Conservation (phyloP, 305 asterid genomes). For the Solanum aculeatissimum region DNA sequence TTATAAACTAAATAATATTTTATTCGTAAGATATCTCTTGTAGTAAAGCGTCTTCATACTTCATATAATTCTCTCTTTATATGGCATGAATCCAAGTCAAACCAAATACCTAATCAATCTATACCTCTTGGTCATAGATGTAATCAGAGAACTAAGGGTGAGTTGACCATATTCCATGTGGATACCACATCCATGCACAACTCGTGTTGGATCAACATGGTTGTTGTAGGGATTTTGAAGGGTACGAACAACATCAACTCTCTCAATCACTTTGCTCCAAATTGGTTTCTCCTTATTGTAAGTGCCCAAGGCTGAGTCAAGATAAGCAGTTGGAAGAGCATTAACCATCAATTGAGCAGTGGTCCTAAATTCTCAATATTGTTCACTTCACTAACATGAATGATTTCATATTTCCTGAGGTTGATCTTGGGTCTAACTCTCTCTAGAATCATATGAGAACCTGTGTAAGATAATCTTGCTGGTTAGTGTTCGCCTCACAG, state of each 20-base stretch:
- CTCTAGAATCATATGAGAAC: neutral
- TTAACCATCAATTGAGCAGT: neutral
- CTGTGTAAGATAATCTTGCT: neutral
- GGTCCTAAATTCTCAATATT: neutral
- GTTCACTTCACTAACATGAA: neutral
- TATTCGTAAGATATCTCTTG: neutral
- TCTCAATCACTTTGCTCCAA: neutral
- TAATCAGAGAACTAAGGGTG: neutral
- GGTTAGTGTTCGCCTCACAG: neutral
- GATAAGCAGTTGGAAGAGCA: neutral
- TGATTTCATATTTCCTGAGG: neutral
- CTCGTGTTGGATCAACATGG: neutral
- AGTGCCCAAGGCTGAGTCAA: neutral
- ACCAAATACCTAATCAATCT: neutral
- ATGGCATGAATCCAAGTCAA: neutral
- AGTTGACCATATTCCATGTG: neutral
- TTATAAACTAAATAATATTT: neutral
- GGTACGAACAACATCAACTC: neutral
- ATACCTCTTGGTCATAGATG: neutral
- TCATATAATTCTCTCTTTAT: neutral
- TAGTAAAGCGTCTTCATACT: neutral
- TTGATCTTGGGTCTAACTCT: neutral
- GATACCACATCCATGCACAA: neutral
- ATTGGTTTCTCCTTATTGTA: neutral
- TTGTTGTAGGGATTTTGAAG: neutral